Base-by-base conservation (phyloP, 345 rosid species). In the sweet orange (Citrus sinensis) region DNA sequence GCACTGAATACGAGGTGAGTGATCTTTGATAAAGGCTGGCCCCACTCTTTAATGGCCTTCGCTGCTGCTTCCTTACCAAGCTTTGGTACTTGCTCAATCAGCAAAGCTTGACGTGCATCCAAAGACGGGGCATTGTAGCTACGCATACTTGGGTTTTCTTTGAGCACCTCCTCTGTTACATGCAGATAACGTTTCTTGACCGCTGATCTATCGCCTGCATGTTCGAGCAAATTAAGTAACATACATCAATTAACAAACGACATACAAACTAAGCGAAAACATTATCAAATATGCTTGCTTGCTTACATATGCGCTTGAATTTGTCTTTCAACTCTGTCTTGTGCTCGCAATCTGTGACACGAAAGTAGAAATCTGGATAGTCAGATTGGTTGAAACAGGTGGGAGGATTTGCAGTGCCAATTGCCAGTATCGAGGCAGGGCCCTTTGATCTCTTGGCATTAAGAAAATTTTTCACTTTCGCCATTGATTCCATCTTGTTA, bases 1-100 rank as follows among this genome's bases (percentile, higher is more conserved):
- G 87, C 80, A 73, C 83, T 79, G 51, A 86, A 86, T 59, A 86
- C 71, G 2, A 86, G 67, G 64, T 84, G 89, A 0, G 89, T 84
- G 71, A 86, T 82, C 30, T 78, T 82, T 14, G 89, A 86, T 70
- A 75, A 80, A 58, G 87, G 84, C 72, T 86, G 84, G 25, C 61
- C 74, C 74, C 74, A 71, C 30, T 71, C 74, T 19, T 71, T 13
- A 4, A 71, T 51, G 19, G 29, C 87, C 70, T 76, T 83, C 1
- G 6, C 5, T 0, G 88, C 88, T 1, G 88, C 88, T 71, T 83
- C 86, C 46, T 81, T 86, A 32, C 86, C 88, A 6, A 83, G 30
- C 39, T 74, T 83, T 1, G 87, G 84, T 6, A 84, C 40, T 65
- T 81, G 83, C 0, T 76, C 85, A 2, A 78, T 77, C 81, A 74